These are phyloP conservation scores for Suillus bovinus DNA, from an alignment of 768 basidiomycete genomes.

Conservation along the genomic window DNA sequence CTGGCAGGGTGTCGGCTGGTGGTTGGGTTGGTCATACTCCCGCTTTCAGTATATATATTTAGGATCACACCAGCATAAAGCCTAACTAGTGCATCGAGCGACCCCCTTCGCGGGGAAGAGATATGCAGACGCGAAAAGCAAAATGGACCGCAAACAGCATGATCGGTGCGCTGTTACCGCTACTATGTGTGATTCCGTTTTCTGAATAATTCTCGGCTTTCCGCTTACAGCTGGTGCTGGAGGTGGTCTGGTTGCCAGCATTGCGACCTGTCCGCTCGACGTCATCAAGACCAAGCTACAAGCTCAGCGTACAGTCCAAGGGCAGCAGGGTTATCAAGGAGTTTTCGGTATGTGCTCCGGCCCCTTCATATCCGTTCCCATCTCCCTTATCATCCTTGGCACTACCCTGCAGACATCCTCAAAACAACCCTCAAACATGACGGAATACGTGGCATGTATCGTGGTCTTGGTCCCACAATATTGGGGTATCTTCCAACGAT, in stretches of 20 bases:
- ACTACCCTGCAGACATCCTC: slow-evolving; percentile 46
- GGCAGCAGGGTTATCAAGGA: slow-evolving; percentile 75
- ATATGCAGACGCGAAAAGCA: slow-evolving; percentile 59
- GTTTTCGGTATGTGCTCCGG: slow-evolving; percentile 57
- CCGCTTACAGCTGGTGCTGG: slow-evolving; percentile 79
- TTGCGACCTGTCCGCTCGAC: slow-evolving; percentile 96
- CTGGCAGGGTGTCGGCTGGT: neutral
- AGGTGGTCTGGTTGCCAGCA: slow-evolving; percentile 87
- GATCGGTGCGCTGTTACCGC: slow-evolving; percentile 57
- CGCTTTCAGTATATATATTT: neutral
- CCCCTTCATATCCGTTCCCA: slow-evolving; percentile 11
- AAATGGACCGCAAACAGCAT: slow-evolving; percentile 80
- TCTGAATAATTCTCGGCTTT: slow-evolving; percentile 3
- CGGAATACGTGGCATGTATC: slow-evolving; percentile 89
- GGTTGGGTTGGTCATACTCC: slow-evolving; percentile 2
- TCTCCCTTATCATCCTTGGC: slow-evolving; percentile 20
- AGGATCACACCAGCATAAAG: slow-evolving; percentile 1
- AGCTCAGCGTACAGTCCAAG: slow-evolving; percentile 77
- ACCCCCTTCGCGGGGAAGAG: slow-evolving; percentile 62
- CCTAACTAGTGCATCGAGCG: slow-evolving; percentile 3
- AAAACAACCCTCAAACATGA: slow-evolving; percentile 57
- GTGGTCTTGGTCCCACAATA: slow-evolving; percentile 96
- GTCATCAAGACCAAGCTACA: slow-evolving; percentile 98
- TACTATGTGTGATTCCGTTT: neutral
- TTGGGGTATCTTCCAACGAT: slow-evolving; percentile 97